These are phyloP conservation scores for Phytophthora nicotianae DNA, from an alignment of 352 stramenopile species.

Conservation along the genomic window DNA sequence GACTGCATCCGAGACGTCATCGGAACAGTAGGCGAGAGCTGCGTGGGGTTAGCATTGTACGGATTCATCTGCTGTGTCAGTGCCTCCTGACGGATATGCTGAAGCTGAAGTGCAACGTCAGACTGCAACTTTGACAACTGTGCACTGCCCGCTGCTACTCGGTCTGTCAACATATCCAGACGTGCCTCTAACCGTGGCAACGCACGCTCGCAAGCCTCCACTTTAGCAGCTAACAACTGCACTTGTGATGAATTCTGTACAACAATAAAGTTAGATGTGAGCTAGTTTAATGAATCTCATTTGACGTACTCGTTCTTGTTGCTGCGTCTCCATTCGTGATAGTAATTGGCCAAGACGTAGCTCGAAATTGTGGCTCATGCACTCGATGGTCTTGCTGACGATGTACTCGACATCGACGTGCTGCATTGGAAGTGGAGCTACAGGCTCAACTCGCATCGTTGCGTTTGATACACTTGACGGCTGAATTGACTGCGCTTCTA, in stretches of 20 bases:
- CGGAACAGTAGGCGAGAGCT: conserved; percentile 24
- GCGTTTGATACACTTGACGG: conserved; percentile 9
- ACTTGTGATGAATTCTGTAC: conserved; percentile 52
- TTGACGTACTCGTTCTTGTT: conserved; percentile 52
- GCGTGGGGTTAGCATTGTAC: conserved; percentile 17
- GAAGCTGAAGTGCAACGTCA: conserved; percentile 39
- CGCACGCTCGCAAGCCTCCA: conserved; percentile 64
- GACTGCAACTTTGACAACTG: conserved; percentile 53
- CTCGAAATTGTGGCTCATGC: conserved; percentile 74
- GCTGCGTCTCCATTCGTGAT: conserved; percentile 60
- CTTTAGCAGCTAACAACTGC: conserved; percentile 59
- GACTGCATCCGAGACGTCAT: conserved; percentile 52
- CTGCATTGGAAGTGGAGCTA: conserved; percentile 31
- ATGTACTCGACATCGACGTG: conserved; percentile 66
- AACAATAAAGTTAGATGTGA: conserved; percentile 9
- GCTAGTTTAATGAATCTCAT: neutral
- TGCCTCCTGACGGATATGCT: conserved; percentile 39
- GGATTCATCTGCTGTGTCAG: conserved; percentile 28
- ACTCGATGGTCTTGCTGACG: conserved; percentile 68
- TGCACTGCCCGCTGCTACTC: conserved; percentile 46
- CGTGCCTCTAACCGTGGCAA: conserved; percentile 64
- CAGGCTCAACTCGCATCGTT: conserved; percentile 1
- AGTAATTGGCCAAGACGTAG: conserved; percentile 60
- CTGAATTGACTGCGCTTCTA: conserved; percentile 18
- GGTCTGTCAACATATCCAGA: conserved; percentile 63